A percentile compares a stretch with the other conserved stretches of the same genome.
Conservation (phyloP, 495 filamentous ascomycete species). For the Talaromyces thailandensis region DNA sequence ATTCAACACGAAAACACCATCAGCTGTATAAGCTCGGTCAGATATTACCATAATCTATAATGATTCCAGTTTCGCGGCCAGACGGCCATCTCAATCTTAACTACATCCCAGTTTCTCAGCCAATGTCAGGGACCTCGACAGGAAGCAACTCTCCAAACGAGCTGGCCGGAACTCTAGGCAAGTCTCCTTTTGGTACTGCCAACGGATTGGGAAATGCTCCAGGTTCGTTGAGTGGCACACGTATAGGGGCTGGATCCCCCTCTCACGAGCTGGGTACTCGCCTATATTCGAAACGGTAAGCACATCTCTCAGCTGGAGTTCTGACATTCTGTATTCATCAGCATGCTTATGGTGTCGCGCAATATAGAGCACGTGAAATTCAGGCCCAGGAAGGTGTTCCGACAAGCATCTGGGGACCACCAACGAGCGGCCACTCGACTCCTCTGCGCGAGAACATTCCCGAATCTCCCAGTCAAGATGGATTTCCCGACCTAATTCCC, state of each 20-base stretch:
- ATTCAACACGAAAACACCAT: neutral
- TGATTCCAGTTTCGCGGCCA: slow-evolving; percentile 68
- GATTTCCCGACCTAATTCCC: slow-evolving; percentile 82
- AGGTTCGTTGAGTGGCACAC: slow-evolving; percentile 62
- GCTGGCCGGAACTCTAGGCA: slow-evolving; percentile 52
- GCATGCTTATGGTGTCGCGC: slow-evolving; percentile 8
- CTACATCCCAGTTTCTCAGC: slow-evolving; percentile 63
- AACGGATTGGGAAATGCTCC: slow-evolving; percentile 53
- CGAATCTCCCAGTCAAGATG: slow-evolving; percentile 90
- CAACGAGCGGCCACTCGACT: slow-evolving; percentile 90
- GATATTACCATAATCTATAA: slow-evolving; percentile 50
- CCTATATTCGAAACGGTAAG: slow-evolving; percentile 89
- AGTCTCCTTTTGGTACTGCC: slow-evolving; percentile 67
- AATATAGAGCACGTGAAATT: slow-evolving; percentile 77
- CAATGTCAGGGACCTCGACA: slow-evolving; percentile 78
- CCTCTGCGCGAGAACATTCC: slow-evolving; percentile 95
- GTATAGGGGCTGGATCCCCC: slow-evolving; percentile 91
- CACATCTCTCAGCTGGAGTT: neutral
- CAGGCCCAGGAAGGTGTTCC: slow-evolving; percentile 91
- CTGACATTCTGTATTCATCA: neutral
- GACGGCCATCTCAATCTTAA: slow-evolving; percentile 70
- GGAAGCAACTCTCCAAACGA: slow-evolving; percentile 84
- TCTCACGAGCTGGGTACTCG: slow-evolving; percentile 79
- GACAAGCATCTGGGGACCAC: slow-evolving; percentile 86
- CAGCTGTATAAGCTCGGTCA: neutral